Evolutionary conservation across 169 alveolate genomes (phyloP), one percentile per base, ranked within the genome.

Genomic region (Plasmodium vivax): DNA sequence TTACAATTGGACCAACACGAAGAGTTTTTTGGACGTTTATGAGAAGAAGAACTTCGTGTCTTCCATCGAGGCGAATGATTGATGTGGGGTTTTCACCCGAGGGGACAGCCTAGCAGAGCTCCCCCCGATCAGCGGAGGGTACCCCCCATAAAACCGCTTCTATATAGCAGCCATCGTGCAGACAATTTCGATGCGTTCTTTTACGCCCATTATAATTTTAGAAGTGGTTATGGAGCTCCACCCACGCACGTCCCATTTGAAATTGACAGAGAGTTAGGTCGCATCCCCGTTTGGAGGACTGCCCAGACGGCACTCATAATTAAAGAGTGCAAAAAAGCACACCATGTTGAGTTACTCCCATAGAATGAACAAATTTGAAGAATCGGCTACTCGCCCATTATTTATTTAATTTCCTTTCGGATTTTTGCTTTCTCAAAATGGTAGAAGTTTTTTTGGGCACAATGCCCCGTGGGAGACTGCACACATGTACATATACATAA

Each of bases 51-150:
- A 87, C 23, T 87, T 34, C 27, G 47, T 77, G 47, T 77, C 93
- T 14, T 87, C 87, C 68, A 43, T 87, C 14, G 82, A 87, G 68
- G 93, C 81, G 41, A 77, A 87, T 36, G 93, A 77, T 79, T 87
- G 8, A 83, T 68, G 38, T 6, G 23, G 23, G 27, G 27, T 23
- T 23, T 23, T 16, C 62, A 51, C 23, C 3, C 27, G 1, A 14
- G 23, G 9, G 19, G 23, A 51, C 16, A 16, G 12, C 62, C 9
- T 51, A 14, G 7, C 62, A 51, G 62, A 12, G 23, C 10, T 16
- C 27, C 62, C 45, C 6, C 0, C 56, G 1, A n/a, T n/a, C n/a
- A n/a, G 56, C 0, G 56, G 56, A 45, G 56, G 56, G 12, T 10
- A 45, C 23, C 62, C 16, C 16, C 54, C 16, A 7, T 8, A 3